Evolutionary conservation across 768 basidiomycete genomes (phyloP).

Genomic region (Tylopilus felleus): DNA sequence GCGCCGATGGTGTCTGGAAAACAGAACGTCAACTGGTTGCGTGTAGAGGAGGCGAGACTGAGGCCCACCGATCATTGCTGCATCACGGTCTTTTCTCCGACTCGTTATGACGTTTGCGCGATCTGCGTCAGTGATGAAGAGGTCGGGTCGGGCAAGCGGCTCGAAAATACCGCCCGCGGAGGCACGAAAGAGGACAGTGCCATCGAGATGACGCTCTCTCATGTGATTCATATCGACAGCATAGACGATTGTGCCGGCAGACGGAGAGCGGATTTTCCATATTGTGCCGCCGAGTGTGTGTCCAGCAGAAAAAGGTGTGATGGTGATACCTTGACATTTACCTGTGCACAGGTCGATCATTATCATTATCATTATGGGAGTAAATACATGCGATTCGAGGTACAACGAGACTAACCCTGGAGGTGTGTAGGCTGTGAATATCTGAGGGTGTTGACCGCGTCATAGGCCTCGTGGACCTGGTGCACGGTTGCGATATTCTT

Average conservation of each 20-base stretch:
- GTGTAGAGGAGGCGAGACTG: background rate
- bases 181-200: conserved; percentile 79
- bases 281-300: conserved; percentile 96
- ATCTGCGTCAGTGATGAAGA: conserved; percentile 92
- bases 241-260: conserved; percentile 92
- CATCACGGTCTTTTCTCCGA: conserved; percentile 86
- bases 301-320: conserved; percentile 93
- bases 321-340: conserved; percentile 88
- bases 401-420: conserved; percentile 57
- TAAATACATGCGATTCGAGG: conserved; percentile 3
- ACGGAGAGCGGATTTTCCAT: conserved; percentile 98
- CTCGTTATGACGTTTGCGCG: conserved; percentile 79
- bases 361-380: background rate
- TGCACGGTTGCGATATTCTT: conserved; percentile 74
- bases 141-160: conserved; percentile 82
- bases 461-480: conserved; percentile 92
- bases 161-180: conserved; percentile 80
- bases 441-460: conserved; percentile 84
- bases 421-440: conserved; percentile 96
- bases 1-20: conserved; percentile 79
- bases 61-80: conserved; percentile 73
- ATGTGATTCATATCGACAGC: conserved; percentile 96
- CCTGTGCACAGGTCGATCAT: conserved; percentile 40
- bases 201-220: conserved; percentile 92
- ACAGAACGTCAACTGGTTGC: background rate